Base-by-base conservation (phyloP, 306 rosid species). In the Prunus armeniaca region DNA sequence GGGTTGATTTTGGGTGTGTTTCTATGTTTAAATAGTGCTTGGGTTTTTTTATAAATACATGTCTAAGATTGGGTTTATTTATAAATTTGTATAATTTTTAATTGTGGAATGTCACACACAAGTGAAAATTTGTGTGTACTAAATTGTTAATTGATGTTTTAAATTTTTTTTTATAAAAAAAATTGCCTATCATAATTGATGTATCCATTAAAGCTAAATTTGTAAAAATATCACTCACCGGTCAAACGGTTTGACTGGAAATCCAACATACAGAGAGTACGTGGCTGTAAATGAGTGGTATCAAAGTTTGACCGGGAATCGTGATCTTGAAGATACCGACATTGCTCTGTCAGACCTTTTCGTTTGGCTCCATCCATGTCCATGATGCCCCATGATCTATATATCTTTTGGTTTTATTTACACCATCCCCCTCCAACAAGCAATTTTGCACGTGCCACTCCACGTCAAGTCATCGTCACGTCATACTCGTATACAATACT, bases 271-370 rank as follows among this genome's bases (percentile, higher is more conserved):
- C 22, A 18, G 0, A 1, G 24, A 2, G 34, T 34, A 69, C 86
- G 68, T 82, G 80, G 77, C 65, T 22, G 20, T 4, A 2, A 25
- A 2, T 14, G 43, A 68, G 12, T 61, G 73, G 78, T 28, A 38
- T 14, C 13, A 45, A 46, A 49, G 51, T 78, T 74, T 73, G 82
- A 61, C 85, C 47, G 65, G 79, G 65, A 64, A 82, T 68, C 80
- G 60, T 41, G 73, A 5, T 51, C 68, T 57, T 60, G 30, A 52
- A 67, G 82, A 52, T 78, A 58, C 86, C 69, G 76, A 78, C 85
- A 78, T 43, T 38, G 76, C 79, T 67, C 38, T 73, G 58, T 73
- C 81, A 14, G 65, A 9, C 68, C 41, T 17, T 41, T 41, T 28
- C 15, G 27, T 57, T 54, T 52, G 66, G 72, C 50, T 22, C 51